Evolutionary conservation across 2,329 filamentous ascomycete species (phyloP), one percentile per base, ranked within the genome.

Genomic region (Hypomyces rosellus): DNA sequence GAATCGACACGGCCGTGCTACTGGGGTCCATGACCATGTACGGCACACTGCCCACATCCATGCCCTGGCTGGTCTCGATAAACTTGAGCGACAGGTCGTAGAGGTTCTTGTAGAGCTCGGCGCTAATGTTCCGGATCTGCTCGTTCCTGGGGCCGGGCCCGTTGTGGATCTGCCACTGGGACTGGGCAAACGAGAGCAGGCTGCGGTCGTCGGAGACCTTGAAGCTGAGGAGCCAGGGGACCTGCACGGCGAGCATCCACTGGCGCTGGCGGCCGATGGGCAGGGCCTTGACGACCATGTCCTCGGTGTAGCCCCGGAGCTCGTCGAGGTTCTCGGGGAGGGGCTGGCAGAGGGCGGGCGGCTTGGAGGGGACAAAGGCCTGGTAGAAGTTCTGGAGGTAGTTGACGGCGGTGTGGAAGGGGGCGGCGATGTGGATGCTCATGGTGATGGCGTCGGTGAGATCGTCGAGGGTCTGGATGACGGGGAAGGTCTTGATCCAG

Each of bases 341-440:
- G 1, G 64, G 54, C 4, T 52, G 48, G 56, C 65, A 72, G 2
- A 75, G 61, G 20, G 62, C 62, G 1, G 69, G 62, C 0, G 73
- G 72, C 56, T 74, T 75, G 46, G 70, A 69, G 40, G 68, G 55
- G 5, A 77, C 73, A 55, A 76, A 77, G 15, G 65, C 60, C 53
- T 74, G 68, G 62, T 77, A 77, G 60, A 74, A 77, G 53, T 72
- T 69, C 54, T 77, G 75, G 0, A 77, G 64, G 56, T 78, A 78
- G 60, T 78, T 77, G 54, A 77, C 68, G 5, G 74, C 69, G 3
- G 67, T 76, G 59, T 78, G 74, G 54, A 73, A 72, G 0, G 75
- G 73, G 2, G 72, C 66, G 5, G 75, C 75, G 44, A 75, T 72
- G 60, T 77, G 74, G 52, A 77, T 76, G 61, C 72, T 74, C 74